Percentiles rank a stretch among this genome's conserved stretches.
These are phyloP conservation scores for Asterionellopsis glacialis DNA, from an alignment of 108 stramenopile genomes.

Conservation along the genomic window DNA sequence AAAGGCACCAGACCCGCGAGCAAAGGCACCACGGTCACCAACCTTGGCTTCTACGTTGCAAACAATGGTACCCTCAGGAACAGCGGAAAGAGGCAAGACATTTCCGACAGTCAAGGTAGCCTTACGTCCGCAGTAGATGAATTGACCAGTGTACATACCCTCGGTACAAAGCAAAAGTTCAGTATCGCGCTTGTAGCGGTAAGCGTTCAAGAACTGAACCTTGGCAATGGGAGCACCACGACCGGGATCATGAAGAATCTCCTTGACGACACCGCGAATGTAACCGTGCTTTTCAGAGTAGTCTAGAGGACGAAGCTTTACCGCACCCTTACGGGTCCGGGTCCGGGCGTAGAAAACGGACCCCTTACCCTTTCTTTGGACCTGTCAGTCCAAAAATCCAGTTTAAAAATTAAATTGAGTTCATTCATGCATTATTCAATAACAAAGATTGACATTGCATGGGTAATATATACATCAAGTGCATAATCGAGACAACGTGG, in stretches of 20 bases:
- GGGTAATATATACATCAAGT: not conserved
- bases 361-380: slow-evolving; percentile 96
- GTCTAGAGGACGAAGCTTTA: slow-evolving; percentile 94
- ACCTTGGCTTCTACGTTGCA: slow-evolving; percentile 95
- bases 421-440: slow-evolving; percentile 21
- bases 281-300: slow-evolving; percentile 97
- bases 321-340: slow-evolving; percentile 96
- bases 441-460: slow-evolving; percentile 7
- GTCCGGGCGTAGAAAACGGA: slow-evolving; percentile 95
- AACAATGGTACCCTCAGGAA: slow-evolving; percentile 99
- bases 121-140: slow-evolving; percentile 99
- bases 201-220: slow-evolving; percentile 97
- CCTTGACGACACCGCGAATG: slow-evolving; percentile 98
- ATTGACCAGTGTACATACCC: slow-evolving; percentile 99
- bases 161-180: slow-evolving; percentile 96
- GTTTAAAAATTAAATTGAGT: slow-evolving; percentile 14
- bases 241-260: slow-evolving; percentile 98
- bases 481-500: not conserved
- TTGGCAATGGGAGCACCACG: slow-evolving; percentile 97
- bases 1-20: slow-evolving; percentile 95
- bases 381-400: slow-evolving; percentile 30
- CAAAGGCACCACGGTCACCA: slow-evolving; percentile 97
- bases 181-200: slow-evolving; percentile 94
- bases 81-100: slow-evolving; percentile 88
- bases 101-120: slow-evolving; percentile 94